Percentiles rank a stretch among this genome's conserved stretches.
Conservation (phyloP, 2,329 filamentous ascomycete genomes). For the Apiospora sp. region DNA sequence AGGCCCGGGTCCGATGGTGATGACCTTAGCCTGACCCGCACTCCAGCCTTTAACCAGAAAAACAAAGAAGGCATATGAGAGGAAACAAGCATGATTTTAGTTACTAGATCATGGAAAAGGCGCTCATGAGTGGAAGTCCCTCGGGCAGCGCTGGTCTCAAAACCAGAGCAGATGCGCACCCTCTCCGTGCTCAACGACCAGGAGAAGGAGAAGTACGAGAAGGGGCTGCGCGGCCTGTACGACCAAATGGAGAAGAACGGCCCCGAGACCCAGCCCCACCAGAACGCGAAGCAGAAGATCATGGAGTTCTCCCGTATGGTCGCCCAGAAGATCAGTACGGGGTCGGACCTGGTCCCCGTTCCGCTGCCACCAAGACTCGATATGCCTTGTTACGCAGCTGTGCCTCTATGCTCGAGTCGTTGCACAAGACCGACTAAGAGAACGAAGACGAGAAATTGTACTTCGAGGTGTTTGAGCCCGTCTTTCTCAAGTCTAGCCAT, state of each 20-base stretch:
- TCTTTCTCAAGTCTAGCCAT: slow-evolving; percentile 75
- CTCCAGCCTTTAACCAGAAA: too few relatives aligned
- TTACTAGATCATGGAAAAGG: too few relatives aligned
- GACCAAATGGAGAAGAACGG: slow-evolving; percentile 55
- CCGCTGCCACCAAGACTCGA: too few relatives aligned
- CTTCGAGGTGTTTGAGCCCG: slow-evolving; percentile 80
- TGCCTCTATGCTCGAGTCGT: slow-evolving; percentile 85
- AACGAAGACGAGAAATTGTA: slow-evolving; percentile 84
- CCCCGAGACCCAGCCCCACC: slow-evolving; percentile 55
- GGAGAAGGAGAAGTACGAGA: slow-evolving; percentile 67
- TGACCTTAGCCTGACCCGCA: too few relatives aligned
- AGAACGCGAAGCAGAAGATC: slow-evolving; percentile 64
- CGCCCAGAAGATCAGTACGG: slow-evolving; percentile 52
- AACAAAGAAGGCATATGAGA: too few relatives aligned
- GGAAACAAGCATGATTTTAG: too few relatives aligned
- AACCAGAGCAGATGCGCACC: slow-evolving; percentile 58
- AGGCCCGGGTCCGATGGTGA: too few relatives aligned
- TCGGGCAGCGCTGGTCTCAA: slow-evolving; percentile 45
- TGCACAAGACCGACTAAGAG: slow-evolving; percentile 85
- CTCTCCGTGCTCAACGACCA: slow-evolving; percentile 59
- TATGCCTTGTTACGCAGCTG: slow-evolving; percentile 79
- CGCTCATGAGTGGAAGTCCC: background rate
- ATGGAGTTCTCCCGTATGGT: slow-evolving; percentile 68
- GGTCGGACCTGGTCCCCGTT: too few relatives aligned
- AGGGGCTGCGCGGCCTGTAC: slow-evolving; percentile 63